These are phyloP conservation scores for Waitea zeae DNA, from an alignment of 1,284 basidiomycete genomes.

Conservation along the genomic window DNA sequence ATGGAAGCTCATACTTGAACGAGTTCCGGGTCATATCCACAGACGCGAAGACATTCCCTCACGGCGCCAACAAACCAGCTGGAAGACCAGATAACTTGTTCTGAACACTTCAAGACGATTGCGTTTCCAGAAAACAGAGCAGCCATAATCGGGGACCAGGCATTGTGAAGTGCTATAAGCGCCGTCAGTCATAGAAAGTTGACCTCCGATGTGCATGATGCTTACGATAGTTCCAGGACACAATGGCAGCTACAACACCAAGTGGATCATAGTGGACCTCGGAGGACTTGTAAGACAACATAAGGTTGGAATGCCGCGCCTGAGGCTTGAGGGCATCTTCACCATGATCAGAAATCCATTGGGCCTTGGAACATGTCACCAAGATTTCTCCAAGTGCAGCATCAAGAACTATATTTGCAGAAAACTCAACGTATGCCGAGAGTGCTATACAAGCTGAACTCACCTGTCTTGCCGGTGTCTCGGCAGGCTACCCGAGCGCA, in stretches of 20 bases:
- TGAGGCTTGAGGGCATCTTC: constrained; percentile 60
- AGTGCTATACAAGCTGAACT: constrained; percentile 21
- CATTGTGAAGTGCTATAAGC: constrained; percentile 69
- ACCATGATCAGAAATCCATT: constrained; percentile 74
- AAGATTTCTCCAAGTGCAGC: constrained; percentile 82
- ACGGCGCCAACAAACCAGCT: constrained; percentile 70
- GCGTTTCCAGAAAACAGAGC: constrained; percentile 84
- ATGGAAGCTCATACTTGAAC: constrained; percentile 40
- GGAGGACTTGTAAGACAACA: constrained; percentile 75
- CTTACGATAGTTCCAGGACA: constrained; percentile 89
- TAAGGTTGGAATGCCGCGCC: constrained; percentile 50
- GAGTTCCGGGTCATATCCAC: constrained; percentile 67
- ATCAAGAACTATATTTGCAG: constrained; percentile 48
- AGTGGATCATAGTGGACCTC: constrained; percentile 83
- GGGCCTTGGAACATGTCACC: constrained; percentile 78
- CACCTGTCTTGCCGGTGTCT: constrained; percentile 93
- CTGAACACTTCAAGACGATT: constrained; percentile 85
- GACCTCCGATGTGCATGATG: constrained; percentile 8
- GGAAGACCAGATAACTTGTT: constrained; percentile 82
- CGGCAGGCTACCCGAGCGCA: constrained; percentile 84
- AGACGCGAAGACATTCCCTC: constrained; percentile 52
- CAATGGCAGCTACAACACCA: constrained; percentile 85
- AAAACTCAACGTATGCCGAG: constrained; percentile 2
- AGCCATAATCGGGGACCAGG: constrained; percentile 84
- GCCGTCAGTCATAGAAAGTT: constrained; percentile 2